Evolutionary conservation across 352 stramenopile genomes (phyloP), one percentile per base, ranked within the genome.

Genomic region (Pythium dissotocum): DNA sequence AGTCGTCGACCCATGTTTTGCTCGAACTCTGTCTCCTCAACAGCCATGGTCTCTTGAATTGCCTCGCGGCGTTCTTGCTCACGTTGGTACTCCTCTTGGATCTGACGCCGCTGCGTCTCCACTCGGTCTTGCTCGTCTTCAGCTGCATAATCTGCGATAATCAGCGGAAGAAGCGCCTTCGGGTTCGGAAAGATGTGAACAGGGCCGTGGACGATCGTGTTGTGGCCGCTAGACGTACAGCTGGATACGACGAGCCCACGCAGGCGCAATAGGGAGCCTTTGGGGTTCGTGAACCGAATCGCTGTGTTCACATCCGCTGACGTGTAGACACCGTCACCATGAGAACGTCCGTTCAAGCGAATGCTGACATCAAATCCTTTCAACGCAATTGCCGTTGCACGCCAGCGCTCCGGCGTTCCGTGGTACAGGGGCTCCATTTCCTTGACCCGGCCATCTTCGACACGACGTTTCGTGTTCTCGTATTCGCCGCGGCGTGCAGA

Each of bases 171-270:
- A 9, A 75, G 6, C 2, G 46, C 57, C n/a, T 60, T 65, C 10
- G 69, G 54, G n/a, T 75, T 66, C 2, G 63, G 69, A 49, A 75
- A 75, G 4, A 75, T 61, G 30, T 67, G 61, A 16, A 72, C 53
- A 30, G 1, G 26, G 40, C 30, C 53, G 12, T 40, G 36, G 0
- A 74, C 28, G 33, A 65, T 61, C 2, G 68, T 63, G 44, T 74
- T 66, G 13, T 74, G 28, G 7, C 2, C 21, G 10, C 32, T 4
- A 24, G 56, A 44, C 21, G 28, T 6, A 14, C 61, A 51, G 2
- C 54, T 46, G 9, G 55, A 38, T 2, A 57, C 38, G 6, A 71
- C 58, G 5, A 70, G 16, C 3, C 68, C 68, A 10, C 51, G 62
- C 16, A 74, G 54, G 4, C 10, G 28, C 1, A 74, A 24, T 4